Conservation (phyloP, 2,329 filamentous ascomycete species). For the Hypoxylon sp. region DNA sequence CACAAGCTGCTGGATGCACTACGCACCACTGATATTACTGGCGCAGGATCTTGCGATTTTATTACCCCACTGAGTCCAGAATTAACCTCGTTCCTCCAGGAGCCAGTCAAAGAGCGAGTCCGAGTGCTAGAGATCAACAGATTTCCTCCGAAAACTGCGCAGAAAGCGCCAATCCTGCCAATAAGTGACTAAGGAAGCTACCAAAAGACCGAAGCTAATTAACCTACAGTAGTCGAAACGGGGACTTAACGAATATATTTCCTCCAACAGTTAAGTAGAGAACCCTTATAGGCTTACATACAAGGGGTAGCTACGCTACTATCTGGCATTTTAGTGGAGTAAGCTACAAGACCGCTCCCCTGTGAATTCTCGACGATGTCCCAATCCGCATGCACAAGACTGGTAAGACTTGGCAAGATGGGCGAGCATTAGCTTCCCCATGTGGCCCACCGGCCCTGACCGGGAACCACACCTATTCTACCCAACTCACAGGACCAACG, state of each 20-base stretch:
- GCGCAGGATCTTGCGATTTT: constrained; percentile 23
- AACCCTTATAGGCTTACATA: constrained; percentile 13
- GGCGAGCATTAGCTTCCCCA: constrained; percentile 40
- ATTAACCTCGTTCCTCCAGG: constrained; percentile 2
- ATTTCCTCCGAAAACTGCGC: constrained; percentile 17
- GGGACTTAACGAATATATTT: constrained; percentile 33
- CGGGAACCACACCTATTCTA: constrained; percentile 28
- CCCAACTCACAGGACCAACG: constrained; percentile 30
- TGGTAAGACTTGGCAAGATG: constrained; percentile 38
- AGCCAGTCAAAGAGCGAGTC: constrained; percentile 12
- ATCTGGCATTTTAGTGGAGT: constrained; percentile 30
- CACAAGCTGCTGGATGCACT: not conserved
- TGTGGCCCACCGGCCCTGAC: constrained; percentile 37
- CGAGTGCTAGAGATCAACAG: constrained; percentile 17
- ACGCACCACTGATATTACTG: constrained; percentile 17
- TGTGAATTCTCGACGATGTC: constrained; percentile 15
- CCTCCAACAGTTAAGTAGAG: constrained; percentile 36
- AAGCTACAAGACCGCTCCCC: constrained; percentile 5
- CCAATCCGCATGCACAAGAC: constrained; percentile 10
- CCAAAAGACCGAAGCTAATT: constrained; percentile 37
- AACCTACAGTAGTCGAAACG: constrained; percentile 42
- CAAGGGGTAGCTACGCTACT: constrained; percentile 22
- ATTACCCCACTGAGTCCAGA: constrained; percentile 7
- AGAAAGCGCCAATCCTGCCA: constrained; percentile 29
- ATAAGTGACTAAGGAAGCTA: constrained; percentile 4